These are phyloP conservation scores for Penicillium canariense DNA, from an alignment of 495 filamentous ascomycete species.

Conservation along the genomic window DNA sequence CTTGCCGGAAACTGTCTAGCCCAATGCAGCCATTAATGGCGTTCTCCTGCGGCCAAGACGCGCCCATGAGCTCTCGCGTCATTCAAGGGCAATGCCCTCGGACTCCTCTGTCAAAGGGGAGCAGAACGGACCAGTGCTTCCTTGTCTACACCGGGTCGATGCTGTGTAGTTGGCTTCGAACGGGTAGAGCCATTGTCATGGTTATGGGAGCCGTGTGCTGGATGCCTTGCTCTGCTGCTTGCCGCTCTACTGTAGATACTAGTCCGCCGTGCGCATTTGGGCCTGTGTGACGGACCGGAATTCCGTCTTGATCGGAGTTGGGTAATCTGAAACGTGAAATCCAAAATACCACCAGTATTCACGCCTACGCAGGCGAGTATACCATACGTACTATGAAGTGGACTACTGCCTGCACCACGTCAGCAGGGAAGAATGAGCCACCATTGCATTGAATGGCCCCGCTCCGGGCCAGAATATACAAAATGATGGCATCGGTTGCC, in stretches of 20 bases:
- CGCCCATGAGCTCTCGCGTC: constrained; percentile 3
- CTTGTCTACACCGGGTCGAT: background rate
- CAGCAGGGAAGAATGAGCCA: background rate
- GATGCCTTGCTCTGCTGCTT: background rate
- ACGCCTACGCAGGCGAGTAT: background rate
- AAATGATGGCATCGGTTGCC: background rate
- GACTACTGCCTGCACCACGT: background rate
- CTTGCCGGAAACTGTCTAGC: constrained; percentile 8
- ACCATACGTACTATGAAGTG: background rate
- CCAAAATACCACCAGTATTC: background rate
- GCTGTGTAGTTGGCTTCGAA: background rate
- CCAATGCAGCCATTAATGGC: background rate
- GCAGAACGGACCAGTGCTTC: no score
- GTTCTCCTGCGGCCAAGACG: background rate
- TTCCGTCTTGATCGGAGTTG: no score
- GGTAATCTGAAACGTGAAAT: background rate
- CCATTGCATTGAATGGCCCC: background rate
- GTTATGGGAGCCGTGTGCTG: background rate
- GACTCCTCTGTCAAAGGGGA: background rate
- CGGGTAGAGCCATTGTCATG: background rate
- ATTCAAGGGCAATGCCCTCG: background rate
- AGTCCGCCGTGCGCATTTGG: background rate
- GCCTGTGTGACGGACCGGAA: background rate
- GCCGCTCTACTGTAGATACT: background rate
- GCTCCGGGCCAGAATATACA: background rate